Percentiles rank a stretch among this genome's conserved stretches.
phyloP scores from a whole-genome alignment of 75 land plant genomes.

The Pinus albicaulis region DNA sequence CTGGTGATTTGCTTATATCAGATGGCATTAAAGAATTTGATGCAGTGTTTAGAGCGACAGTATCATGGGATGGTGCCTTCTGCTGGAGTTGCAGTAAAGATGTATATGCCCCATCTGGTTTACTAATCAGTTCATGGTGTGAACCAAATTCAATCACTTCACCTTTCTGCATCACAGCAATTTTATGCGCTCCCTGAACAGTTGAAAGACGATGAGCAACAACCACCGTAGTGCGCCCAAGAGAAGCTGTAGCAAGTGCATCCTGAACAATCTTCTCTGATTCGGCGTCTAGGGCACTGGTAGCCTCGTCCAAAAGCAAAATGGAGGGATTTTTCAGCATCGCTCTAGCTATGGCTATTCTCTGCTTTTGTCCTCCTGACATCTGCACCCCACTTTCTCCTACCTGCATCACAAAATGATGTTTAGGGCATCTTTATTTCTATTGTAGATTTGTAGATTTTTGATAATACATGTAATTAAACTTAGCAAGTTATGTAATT shows the following conservation, averaged over 20 bases:
- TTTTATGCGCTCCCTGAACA: slow-evolving; percentile 15
- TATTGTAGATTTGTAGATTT: neutral
- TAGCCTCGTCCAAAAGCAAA: slow-evolving; percentile 64
- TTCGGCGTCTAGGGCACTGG: slow-evolving; percentile 59
- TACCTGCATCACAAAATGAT: slow-evolving; percentile 23
- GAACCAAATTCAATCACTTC: too few species aligned
- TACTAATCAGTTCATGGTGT: too few species aligned
- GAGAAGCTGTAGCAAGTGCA: slow-evolving; percentile 41
- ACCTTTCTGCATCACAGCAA: too few species aligned
- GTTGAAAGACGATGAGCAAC: slow-evolving; percentile 66
- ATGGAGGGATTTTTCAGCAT: slow-evolving; percentile 55
- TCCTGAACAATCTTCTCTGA: slow-evolving; percentile 60
- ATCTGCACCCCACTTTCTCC: slow-evolving; percentile 67
- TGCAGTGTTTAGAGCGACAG: slow-evolving; percentile 18
- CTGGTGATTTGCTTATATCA: too few species aligned
- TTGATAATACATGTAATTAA: too few species aligned
- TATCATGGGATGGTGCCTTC: slow-evolving; percentile 44
- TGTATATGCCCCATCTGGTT: too few species aligned
- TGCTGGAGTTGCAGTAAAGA: slow-evolving; percentile 24
- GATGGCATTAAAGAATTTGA: slow-evolving; percentile 10
- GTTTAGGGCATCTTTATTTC: neutral
- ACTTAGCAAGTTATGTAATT: too few species aligned
- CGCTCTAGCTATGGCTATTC: slow-evolving; percentile 69
- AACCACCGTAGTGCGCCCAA: slow-evolving; percentile 60
- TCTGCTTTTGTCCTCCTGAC: slow-evolving; percentile 67